These are phyloP conservation scores for Ampelocalamus luodianensis DNA, from an alignment of 176 grass and related monocot genomes.

Conservation along the genomic window DNA sequence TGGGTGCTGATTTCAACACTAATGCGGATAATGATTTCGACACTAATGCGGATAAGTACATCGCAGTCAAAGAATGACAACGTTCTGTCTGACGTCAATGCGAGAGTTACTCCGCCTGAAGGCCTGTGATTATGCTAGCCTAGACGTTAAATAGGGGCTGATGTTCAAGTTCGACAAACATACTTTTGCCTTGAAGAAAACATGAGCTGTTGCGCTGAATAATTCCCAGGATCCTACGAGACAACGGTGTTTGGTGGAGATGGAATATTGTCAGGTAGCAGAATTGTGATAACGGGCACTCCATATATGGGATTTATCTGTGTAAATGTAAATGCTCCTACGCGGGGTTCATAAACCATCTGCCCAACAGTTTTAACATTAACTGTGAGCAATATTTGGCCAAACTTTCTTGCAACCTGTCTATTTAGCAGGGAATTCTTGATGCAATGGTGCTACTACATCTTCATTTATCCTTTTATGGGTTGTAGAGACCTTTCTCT, in stretches of 20 bases:
- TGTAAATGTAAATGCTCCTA: constrained; percentile 25
- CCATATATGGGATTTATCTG: neutral
- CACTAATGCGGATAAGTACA: neutral
- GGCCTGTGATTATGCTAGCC: neutral
- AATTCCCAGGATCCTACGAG: neutral
- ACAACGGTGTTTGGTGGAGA: neutral
- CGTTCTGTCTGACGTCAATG: neutral
- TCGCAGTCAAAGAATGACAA: neutral
- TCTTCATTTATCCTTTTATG: neutral
- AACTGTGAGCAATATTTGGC: neutral
- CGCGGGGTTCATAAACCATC: neutral
- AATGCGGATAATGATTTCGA: no score
- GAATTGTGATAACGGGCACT: neutral
- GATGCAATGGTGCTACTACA: neutral
- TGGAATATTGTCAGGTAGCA: neutral
- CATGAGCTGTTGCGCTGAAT: neutral
- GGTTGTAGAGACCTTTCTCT: neutral
- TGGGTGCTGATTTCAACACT: neutral
- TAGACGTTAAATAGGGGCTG: neutral
- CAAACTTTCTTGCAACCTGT: neutral
- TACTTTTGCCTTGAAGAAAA: constrained; percentile 19
- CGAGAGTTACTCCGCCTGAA: neutral
- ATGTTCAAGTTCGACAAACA: neutral
- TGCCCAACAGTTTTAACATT: neutral
- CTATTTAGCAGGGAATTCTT: neutral